Evolutionary conservation across 345 rosid species (phyloP), one percentile per base, ranked within the genome.

Genomic region (Salix caprea): DNA sequence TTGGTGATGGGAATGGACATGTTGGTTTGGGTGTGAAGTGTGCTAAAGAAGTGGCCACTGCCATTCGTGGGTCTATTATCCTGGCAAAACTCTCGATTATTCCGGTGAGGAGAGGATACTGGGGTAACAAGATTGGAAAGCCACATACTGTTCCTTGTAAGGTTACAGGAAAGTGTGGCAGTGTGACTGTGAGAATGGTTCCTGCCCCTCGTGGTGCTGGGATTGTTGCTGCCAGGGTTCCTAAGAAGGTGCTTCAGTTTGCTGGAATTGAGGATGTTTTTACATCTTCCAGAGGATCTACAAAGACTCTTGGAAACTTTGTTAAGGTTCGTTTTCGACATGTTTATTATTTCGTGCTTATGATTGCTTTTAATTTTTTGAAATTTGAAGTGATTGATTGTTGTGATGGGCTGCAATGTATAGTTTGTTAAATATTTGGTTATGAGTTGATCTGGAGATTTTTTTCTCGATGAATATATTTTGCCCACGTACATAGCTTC

Each of bases 241-340:
- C 97, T 5, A 92, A 92, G 91, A 92, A 90, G 88, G 95, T 92
- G 30, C 88, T 92, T 52, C 97, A 92, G 69, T 90, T 92, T 69
- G 92, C 97, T 58, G 97, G 97, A 4, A 90, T 92, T 69, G 92
- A 90, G 13, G 97, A 90, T 83, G 97, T 92, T 44, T 92, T 90
- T 74, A 92, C 97, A 15, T 92, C 97, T 0, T 92, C 97, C 1
- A 87, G 94, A 12, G 97, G 93, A 5, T 90, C 97, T 1, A 90
- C 97, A 2, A 92, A 92, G 78, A 92, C 94, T 18, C 97, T 92
- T 0, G 97, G 94, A 23, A 90, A 92, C 83, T 92, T 92, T 18
- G 97, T 92, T 36, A 92, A 92, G 97, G 97, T 90, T 74, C 69
- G 76, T 18, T 58, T 61, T 74, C 46, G 46, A 42, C 46, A 42